phyloP scores from a whole-genome alignment of 2,329 filamentous ascomycete genomes.

The Helotiales sp. region DNA sequence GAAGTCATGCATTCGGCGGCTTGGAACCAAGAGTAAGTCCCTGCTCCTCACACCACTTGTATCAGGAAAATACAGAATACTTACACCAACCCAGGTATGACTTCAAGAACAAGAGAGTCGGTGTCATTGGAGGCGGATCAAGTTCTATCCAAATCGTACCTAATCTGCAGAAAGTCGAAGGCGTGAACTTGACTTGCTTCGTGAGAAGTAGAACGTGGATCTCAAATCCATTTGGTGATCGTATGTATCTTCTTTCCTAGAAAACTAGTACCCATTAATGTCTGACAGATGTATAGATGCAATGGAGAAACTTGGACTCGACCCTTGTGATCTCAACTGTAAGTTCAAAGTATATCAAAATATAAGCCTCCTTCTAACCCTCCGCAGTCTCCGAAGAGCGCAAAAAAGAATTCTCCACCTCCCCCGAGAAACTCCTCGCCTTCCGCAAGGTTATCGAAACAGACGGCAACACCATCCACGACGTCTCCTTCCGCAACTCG shows the following conservation, averaged over 20 bases:
- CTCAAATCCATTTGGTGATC: conserved; percentile 52
- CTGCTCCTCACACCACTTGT: neutral
- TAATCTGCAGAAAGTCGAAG: conserved; percentile 52
- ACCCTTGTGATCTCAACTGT: conserved; percentile 48
- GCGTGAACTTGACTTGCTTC: conserved; percentile 51
- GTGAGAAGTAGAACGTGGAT: conserved; percentile 58
- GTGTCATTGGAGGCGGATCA: conserved; percentile 58
- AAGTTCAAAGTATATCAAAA: conserved; percentile 8
- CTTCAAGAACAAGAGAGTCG: conserved; percentile 54
- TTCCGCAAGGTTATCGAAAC: conserved; percentile 53
- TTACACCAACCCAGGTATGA: conserved; percentile 50
- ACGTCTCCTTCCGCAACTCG: conserved; percentile 47
- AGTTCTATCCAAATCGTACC: conserved; percentile 60
- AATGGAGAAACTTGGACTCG: conserved; percentile 51
- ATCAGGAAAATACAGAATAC: conserved; percentile 19
- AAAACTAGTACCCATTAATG: too few species aligned
- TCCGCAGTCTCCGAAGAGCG: conserved; percentile 50
- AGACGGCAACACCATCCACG: conserved; percentile 51
- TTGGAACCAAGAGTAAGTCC: conserved; percentile 49
- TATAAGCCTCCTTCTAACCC: neutral
- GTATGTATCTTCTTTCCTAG: conserved; percentile 21
- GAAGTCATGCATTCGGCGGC: conserved; percentile 63
- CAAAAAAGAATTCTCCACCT: conserved; percentile 44
- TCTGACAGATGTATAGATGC: conserved; percentile 31
- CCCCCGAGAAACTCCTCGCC: conserved; percentile 47